A percentile compares a stretch with the other conserved stretches of the same genome.
These are phyloP conservation scores for Psilocybe azurescens DNA, from an alignment of 768 basidiomycete species.

Conservation along the genomic window DNA sequence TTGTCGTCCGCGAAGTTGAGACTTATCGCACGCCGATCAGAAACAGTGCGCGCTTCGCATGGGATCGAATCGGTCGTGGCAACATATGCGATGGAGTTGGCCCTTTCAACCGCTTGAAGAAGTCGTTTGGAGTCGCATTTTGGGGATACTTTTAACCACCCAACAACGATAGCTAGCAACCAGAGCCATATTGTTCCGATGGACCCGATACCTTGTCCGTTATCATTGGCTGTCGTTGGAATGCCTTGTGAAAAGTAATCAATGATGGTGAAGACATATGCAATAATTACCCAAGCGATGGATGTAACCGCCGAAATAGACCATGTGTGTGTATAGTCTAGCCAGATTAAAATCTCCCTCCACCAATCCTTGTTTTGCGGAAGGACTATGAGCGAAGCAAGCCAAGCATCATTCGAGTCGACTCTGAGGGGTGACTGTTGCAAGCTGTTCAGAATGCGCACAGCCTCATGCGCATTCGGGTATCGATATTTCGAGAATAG, in stretches of 20 bases:
- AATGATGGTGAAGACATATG: conserved; percentile 44
- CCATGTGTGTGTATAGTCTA: conserved; percentile 43
- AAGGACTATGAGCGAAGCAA: conserved; percentile 48
- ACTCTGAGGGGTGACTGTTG: conserved; percentile 47
- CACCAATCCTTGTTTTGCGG: conserved; percentile 50
- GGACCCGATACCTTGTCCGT: conserved; percentile 41
- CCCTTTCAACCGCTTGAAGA: conserved; percentile 29
- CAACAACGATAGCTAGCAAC: conserved; percentile 45
- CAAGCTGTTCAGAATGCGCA: conserved; percentile 40
- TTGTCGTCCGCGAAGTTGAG: not conserved
- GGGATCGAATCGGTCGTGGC: conserved; percentile 6
- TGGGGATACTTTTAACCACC: conserved; percentile 46
- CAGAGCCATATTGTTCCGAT: conserved; percentile 45
- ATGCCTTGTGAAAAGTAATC: conserved; percentile 34
- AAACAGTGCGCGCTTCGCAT: not conserved
- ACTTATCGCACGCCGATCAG: not conserved
- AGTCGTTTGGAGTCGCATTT: conserved; percentile 42
- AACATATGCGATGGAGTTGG: conserved; percentile 32
- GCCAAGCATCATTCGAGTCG: conserved; percentile 27
- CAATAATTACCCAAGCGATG: conserved; percentile 49
- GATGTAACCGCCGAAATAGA: conserved; percentile 42
- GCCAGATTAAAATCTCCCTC: conserved; percentile 32
- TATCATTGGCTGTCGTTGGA: conserved; percentile 26
- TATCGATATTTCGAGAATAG: conserved; percentile 34
- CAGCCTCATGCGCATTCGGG: conserved; percentile 35